Base-by-base conservation (phyloP, 805 yeast species). In the Nakazawaea molendinolei region DNA sequence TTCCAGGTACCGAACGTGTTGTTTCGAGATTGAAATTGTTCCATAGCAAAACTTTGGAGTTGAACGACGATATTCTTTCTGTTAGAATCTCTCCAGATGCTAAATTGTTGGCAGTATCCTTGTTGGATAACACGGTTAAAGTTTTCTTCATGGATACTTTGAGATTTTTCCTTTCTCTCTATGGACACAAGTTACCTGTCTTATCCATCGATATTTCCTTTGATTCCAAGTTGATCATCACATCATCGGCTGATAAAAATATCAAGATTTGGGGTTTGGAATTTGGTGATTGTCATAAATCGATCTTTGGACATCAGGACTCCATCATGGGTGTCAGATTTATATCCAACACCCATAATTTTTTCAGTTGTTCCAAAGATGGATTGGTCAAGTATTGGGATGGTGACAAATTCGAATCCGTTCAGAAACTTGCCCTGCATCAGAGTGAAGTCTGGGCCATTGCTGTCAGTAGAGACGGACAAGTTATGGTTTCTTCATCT, bases 231-330 rank as follows among this genome's bases (percentile, higher is more conserved):
- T 56, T 92, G 47, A 71, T 92, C 43, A 77, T 90, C 36, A 86
- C 97, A 0, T 85, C 96, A 4, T 86, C 97, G 1, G 98, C 98
- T 0, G 99, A 92, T 61, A 92, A 92, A 59, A 92, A 92, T 58
- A 85, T 92, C 53, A 87, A 94, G 61, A 83, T 92, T 40, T 92
- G 99, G 99, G 99, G 99, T 34, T 65, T 92, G 40, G 98, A 92
- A 57, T 92, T 92, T 60, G 99, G 99, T 60, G 99, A 92, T 60
- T 92, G 98, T 67, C 98, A 92, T 59, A 83, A 82, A 55, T 90
- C 97, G 2, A 76, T 92, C 19, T 92, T 92, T 57, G 99, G 95
- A 1, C 99, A 92, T 56, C 95, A 87, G 52, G 99, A 92, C 56
- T 81, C 95, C 3, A 85, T 92, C 41, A 86, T 90, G 95, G 70